Evolutionary conservation across 1,284 basidiomycete species (phyloP).

Genomic region (Schizophyllum amplum): DNA sequence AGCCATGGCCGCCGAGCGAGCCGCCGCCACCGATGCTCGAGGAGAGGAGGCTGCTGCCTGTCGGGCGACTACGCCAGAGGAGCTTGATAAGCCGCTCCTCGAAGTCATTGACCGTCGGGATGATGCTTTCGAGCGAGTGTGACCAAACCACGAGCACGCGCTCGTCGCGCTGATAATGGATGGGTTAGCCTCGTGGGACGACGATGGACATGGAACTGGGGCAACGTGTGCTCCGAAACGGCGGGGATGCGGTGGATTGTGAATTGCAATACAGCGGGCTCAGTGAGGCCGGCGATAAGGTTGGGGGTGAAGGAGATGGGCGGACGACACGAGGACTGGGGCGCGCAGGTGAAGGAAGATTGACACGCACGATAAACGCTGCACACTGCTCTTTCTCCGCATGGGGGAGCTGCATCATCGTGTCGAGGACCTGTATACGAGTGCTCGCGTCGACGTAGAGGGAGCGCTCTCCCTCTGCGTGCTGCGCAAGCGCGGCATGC

Average conservation of each 20-base stretch:
- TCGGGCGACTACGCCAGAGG: conserved; percentile 49
- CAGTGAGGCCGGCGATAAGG: background rate
- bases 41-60: conserved; percentile 16
- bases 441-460: conserved; percentile 69
- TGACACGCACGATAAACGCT: conserved; percentile 61
- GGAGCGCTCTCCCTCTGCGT: conserved; percentile 44
- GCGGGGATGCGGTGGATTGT: background rate
- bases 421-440: conserved; percentile 67
- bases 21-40: background rate
- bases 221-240: too few relatives aligned
- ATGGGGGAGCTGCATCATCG: conserved; percentile 64
- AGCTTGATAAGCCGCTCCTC: conserved; percentile 77
- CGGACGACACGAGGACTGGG: background rate
- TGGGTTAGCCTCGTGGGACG: background rate
- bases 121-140: conserved; percentile 65
- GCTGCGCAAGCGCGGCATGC: conserved; percentile 69
- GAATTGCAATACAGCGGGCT: background rate
- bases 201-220: background rate
- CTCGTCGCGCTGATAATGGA: conserved; percentile 53
- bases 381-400: conserved; percentile 81
- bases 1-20: background rate
- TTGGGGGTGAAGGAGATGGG: background rate
- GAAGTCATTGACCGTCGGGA: conserved; percentile 64
- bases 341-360: background rate
- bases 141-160: conserved; percentile 78